A percentile compares a stretch with the other conserved stretches of the same genome.
These are phyloP conservation scores for Metschnikowia amazonensis DNA, from an alignment of 805 yeast species.

Conservation along the genomic window DNA sequence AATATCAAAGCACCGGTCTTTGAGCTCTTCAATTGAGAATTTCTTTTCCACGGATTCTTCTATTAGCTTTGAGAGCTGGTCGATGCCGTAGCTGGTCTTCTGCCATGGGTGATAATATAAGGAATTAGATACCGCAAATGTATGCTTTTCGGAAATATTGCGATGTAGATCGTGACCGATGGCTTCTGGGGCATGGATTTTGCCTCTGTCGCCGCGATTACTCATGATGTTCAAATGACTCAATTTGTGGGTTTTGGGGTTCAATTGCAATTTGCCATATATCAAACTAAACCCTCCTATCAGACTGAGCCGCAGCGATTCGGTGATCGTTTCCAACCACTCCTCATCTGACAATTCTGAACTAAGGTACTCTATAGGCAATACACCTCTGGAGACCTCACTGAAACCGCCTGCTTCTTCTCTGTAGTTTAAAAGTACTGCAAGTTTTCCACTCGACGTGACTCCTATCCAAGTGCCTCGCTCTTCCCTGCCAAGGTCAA, in stretches of 20 bases:
- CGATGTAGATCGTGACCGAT: slow-evolving; percentile 11
- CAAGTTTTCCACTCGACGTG: slow-evolving; percentile 52
- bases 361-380: slow-evolving; percentile 46
- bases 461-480: slow-evolving; percentile 94
- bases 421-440: slow-evolving; percentile 72
- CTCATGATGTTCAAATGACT: slow-evolving; percentile 45
- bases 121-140: slow-evolving; percentile 68
- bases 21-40: slow-evolving; percentile 37
- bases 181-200: slow-evolving; percentile 24
- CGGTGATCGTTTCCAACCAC: slow-evolving; percentile 41
- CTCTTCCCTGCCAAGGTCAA: slow-evolving; percentile 65
- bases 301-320: slow-evolving; percentile 14
- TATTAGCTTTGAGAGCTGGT: slow-evolving; percentile 22
- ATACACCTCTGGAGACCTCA: slow-evolving; percentile 49
- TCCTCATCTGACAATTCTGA: slow-evolving; percentile 30
- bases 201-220: slow-evolving; percentile 44
- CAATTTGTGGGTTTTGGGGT: slow-evolving; percentile 21
- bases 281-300: slow-evolving; percentile 65
- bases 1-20: slow-evolving; percentile 50
- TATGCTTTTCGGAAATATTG: slow-evolving; percentile 24
- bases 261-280: slow-evolving; percentile 45
- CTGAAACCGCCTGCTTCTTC: slow-evolving; percentile 38
- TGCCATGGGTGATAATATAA: slow-evolving; percentile 69
- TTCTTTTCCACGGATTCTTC: slow-evolving; percentile 14
- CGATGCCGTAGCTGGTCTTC: slow-evolving; percentile 55